Conservation (phyloP, 192 early-diverging fungal species). For the Endogone sp. region DNA sequence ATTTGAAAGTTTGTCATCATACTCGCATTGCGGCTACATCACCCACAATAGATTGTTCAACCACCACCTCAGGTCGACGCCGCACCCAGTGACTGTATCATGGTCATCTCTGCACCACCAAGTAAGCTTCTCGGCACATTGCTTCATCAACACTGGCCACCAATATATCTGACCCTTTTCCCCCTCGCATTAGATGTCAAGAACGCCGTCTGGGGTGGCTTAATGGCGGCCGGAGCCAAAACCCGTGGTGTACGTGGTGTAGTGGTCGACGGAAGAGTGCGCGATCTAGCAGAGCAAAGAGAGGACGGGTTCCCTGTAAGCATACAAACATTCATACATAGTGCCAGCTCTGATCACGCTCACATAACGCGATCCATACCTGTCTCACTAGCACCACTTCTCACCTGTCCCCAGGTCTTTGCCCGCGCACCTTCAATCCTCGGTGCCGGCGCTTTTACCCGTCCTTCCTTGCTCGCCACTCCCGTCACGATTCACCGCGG, state of each 20-base stretch:
- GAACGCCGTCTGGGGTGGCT: conserved; percentile 57
- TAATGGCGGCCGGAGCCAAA: conserved; percentile 52
- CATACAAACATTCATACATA: too few relatives aligned
- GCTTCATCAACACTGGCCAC: too few relatives aligned
- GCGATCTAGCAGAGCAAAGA: conserved; percentile 54
- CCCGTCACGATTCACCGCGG: conserved; percentile 42
- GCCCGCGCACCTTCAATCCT: conserved; percentile 46
- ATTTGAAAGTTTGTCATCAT: background rate
- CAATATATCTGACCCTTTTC: background rate
- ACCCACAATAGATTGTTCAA: too few relatives aligned
- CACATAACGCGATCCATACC: too few relatives aligned
- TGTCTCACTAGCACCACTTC: background rate
- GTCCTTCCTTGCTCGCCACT: conserved; percentile 38
- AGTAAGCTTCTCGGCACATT: conserved; percentile 19
- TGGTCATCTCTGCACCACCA: conserved; percentile 49
- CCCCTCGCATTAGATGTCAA: conserved; percentile 23
- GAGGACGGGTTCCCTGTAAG: conserved; percentile 41
- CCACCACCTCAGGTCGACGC: conserved; percentile 39
- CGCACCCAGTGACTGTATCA: conserved; percentile 36
- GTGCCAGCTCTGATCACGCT: too few relatives aligned
- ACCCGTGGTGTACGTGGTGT: conserved; percentile 42
- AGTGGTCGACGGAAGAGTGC: conserved; percentile 46
- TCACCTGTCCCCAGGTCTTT: conserved; percentile 38
- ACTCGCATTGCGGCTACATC: background rate
- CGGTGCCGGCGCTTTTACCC: conserved; percentile 38